These are phyloP conservation scores for Mycena vulgaris DNA, from an alignment of 768 basidiomycete genomes.

Conservation along the genomic window DNA sequence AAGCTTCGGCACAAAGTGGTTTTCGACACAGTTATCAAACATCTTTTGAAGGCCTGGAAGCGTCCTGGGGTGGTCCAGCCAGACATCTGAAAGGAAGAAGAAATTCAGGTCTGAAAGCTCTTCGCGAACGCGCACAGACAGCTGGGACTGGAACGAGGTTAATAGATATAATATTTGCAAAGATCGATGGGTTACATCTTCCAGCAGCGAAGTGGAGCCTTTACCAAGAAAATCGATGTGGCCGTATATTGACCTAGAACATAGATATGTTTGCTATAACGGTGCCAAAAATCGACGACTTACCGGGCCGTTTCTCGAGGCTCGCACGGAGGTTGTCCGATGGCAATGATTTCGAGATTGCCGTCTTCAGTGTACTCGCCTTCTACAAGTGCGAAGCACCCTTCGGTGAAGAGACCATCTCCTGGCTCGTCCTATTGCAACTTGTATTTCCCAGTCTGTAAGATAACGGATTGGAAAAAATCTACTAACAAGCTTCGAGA, in stretches of 20 bases:
- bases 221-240: conserved; percentile 98
- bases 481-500: conserved; percentile 82
- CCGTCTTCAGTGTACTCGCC: conserved; percentile 97
- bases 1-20: conserved; percentile 87
- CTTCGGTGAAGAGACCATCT: conserved; percentile 96
- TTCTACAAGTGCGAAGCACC: conserved; percentile 94
- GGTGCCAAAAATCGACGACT: background rate
- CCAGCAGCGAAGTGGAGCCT: conserved; percentile 89
- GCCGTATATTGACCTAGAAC: conserved; percentile 87
- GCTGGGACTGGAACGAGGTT: conserved; percentile 65
- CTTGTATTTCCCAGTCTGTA: conserved; percentile 39
- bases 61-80: conserved; percentile 92
- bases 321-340: conserved; percentile 98
- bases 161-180: background rate
- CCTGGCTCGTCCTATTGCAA: conserved; percentile 83
- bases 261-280: conserved; percentile 3
- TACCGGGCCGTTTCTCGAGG: conserved; percentile 87
- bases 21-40: conserved; percentile 92
- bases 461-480: conserved; percentile 7
- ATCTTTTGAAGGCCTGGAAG: conserved; percentile 85
- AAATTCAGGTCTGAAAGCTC: conserved; percentile 87
- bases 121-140: conserved; percentile 72
- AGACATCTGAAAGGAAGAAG: conserved; percentile 96
- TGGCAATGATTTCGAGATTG: conserved; percentile 89
- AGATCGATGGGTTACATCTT: conserved; percentile 77